These are phyloP conservation scores for Aspergillus panamensis DNA, from an alignment of 495 filamentous ascomycete genomes.

Conservation along the genomic window DNA sequence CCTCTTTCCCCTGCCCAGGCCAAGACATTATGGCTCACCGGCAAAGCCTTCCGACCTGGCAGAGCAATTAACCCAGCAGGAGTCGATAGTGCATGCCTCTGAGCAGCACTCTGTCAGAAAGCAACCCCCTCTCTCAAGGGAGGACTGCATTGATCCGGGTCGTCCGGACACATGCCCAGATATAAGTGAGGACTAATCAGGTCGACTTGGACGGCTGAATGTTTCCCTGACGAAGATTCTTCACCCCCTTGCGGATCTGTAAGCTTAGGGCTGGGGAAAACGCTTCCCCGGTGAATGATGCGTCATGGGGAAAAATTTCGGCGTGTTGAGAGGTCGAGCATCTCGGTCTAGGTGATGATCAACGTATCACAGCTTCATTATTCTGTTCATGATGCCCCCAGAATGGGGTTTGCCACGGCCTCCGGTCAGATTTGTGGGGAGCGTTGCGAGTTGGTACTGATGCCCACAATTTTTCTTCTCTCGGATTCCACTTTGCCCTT, in stretches of 20 bases:
- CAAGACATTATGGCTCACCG: not conserved
- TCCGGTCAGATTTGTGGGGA: constrained; percentile 31
- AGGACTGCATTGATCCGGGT: not conserved
- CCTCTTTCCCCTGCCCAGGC: not conserved
- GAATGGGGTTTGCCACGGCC: constrained; percentile 29
- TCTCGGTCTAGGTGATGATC: constrained; percentile 1
- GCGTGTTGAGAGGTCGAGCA: not conserved
- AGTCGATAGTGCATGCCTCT: not conserved
- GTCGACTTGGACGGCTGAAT: constrained; percentile 12
- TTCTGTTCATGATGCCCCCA: constrained; percentile 33
- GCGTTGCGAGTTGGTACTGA: constrained; percentile 23
- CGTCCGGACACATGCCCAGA: not conserved
- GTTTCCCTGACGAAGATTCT: constrained; percentile 10
- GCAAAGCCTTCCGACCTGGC: not conserved
- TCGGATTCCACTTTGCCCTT: constrained; percentile 6
- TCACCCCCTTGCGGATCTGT: too few relatives aligned
- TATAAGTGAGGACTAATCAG: not conserved
- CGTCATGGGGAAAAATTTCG: constrained; percentile 20
- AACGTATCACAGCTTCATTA: constrained; percentile 20
- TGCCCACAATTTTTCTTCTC: constrained; percentile 14
- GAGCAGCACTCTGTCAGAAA: not conserved
- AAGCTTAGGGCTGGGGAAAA: constrained; percentile 30
- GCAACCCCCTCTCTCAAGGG: not conserved
- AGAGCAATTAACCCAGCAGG: constrained; percentile 1
- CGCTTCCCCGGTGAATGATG: constrained; percentile 33